Evolutionary conservation across 345 rosid species (phyloP), one percentile per base, ranked within the genome.

Genomic region (Dimocarpus longan): DNA sequence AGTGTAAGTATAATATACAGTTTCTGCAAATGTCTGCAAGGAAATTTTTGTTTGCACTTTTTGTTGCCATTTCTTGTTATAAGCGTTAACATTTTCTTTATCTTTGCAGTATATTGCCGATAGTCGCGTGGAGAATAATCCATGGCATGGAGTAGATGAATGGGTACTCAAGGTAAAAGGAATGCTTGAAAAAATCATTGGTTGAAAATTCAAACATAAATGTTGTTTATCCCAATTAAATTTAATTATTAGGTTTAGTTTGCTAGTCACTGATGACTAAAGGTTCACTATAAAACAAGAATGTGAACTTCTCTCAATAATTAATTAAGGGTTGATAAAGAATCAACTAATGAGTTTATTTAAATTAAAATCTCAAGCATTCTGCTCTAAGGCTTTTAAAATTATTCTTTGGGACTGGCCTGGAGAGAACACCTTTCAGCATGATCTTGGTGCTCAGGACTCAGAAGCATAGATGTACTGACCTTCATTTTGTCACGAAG

Each of bases 131-230:
- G 97, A 92, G 86, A 96, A 94, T 81, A 91, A 84, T 83, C 99
- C 99, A 1, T 91, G 98, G 99, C 90, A 91, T 79, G 92, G 86
- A 76, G 89, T 90, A 72, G 91, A 96, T 74, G 91, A 89, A 44
- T 89, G 87, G 92, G 90, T 97, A n/a, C 91, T 93, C 71, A 93
- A 94, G 97, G 99, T 95, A 88, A 85, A 15, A 64, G 40, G 28
- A 80, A 3, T 76, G 16, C 1, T 42, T 54, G 26, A 48, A 19
- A 4, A 13, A 54, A 15, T 15, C 4, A 19, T 54, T 0, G 21
- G 18, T 54, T 15, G 65, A 60, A 19, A 60, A n/a, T 60, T 6
- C 5, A 21, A 60, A 19, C 9, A 10, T 8, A 3, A n/a, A 56
- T 26, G 42, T 22, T 32, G 8, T 8, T 71, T 13, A 59, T 19